Evolutionary conservation across 306 rosid species (phyloP).

Genomic region (Sechiopsis laciniata): DNA sequence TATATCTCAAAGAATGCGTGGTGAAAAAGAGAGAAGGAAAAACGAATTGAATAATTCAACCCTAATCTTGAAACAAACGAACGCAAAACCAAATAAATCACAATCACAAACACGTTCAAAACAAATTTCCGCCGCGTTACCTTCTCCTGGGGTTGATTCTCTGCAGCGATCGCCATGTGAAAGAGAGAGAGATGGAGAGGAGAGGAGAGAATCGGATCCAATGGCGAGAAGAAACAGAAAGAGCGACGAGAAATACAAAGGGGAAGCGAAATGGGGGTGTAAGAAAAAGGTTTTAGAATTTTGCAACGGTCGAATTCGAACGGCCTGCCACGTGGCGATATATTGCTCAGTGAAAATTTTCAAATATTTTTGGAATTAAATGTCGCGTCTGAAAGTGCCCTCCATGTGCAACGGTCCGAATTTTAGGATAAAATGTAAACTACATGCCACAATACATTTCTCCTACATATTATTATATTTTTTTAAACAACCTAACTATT

Average conservation of each 20-base stretch:
- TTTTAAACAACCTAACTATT: too few relatives aligned
- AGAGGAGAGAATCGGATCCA: slow-evolving; percentile 21
- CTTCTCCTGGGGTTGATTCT: slow-evolving; percentile 57
- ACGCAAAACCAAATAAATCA: background rate
- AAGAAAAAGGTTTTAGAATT: slow-evolving; percentile 9
- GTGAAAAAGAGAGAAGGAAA: background rate
- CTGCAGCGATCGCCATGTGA: slow-evolving; percentile 72
- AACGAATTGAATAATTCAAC: background rate
- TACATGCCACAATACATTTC: background rate
- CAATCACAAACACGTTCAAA: background rate
- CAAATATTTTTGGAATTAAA: slow-evolving; percentile 26
- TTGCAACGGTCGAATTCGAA: slow-evolving; percentile 81
- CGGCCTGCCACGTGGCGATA: slow-evolving; percentile 42
- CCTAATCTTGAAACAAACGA: slow-evolving; percentile 14
- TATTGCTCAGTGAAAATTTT: slow-evolving; percentile 36
- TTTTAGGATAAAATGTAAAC: background rate
- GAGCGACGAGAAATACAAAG: slow-evolving; percentile 21
- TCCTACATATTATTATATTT: background rate
- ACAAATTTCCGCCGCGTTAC: slow-evolving; percentile 24
- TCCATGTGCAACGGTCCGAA: slow-evolving; percentile 7
- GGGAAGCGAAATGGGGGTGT: slow-evolving; percentile 18
- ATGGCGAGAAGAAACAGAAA: slow-evolving; percentile 15
- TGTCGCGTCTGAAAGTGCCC: background rate
- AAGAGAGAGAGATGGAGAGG: background rate
- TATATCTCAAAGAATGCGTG: background rate